A percentile compares a stretch with the other conserved stretches of the same genome.
Evolutionary conservation across 73 alveolate genomes (phyloP).

Genomic region (Uronychia binucleata): DNA sequence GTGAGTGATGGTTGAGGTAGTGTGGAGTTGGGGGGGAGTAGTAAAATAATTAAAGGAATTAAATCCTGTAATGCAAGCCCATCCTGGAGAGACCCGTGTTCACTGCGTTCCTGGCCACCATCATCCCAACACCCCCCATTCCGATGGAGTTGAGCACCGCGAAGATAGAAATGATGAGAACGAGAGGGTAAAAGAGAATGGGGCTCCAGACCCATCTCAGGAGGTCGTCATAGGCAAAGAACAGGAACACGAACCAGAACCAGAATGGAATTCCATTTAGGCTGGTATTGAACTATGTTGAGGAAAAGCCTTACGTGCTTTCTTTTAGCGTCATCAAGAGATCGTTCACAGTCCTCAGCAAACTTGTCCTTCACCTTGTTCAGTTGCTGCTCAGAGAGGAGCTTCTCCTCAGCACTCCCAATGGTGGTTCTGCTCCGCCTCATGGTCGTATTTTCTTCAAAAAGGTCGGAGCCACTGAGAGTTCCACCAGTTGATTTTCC

Average conservation of each 20-base stretch:
- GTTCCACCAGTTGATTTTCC: background rate
- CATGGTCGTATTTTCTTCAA: background rate
- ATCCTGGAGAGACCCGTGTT: conserved; percentile 18
- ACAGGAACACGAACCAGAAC: conserved; percentile 75
- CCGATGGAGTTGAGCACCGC: conserved; percentile 56
- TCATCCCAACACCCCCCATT: conserved; percentile 24
- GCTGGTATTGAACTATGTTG: conserved; percentile 24
- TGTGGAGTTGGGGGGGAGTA: too few species aligned
- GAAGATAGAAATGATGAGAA: conserved; percentile 12
- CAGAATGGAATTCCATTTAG: conserved; percentile 68
- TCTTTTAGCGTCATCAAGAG: conserved; percentile 81
- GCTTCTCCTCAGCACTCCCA: conserved; percentile 19
- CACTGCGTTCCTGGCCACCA: conserved; percentile 6
- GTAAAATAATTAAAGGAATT: background rate
- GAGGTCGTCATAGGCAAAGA: conserved; percentile 79
- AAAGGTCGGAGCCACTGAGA: background rate
- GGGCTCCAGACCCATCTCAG: conserved; percentile 66
- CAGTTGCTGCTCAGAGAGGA: conserved; percentile 64
- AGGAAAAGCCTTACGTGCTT: conserved; percentile 34
- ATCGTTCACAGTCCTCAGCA: conserved; percentile 73
- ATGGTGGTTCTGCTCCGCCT: conserved; percentile 4
- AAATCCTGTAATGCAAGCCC: conserved; percentile 4
- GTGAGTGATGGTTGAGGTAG: conserved; percentile 14
- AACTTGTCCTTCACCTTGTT: conserved; percentile 63
- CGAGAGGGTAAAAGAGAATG: conserved; percentile 49